These are phyloP conservation scores for Apiotrichum mycotoxinovorans DNA, from an alignment of 1,284 basidiomycete species.

Conservation along the genomic window DNA sequence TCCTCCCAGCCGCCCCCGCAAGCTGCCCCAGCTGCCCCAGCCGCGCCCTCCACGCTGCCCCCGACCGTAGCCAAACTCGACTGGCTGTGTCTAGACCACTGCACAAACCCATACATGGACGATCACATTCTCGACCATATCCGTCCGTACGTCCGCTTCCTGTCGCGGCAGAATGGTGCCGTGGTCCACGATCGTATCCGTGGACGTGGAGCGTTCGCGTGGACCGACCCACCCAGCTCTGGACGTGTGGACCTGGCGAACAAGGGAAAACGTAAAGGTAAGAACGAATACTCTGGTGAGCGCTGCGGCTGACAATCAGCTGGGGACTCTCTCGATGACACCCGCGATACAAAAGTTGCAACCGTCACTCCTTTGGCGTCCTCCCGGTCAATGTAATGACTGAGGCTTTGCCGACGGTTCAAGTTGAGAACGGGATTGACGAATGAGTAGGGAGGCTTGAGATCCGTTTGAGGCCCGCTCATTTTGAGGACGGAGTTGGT, in stretches of 20 bases:
- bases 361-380: too few species aligned
- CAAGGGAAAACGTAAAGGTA: background rate
- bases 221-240: slow-evolving; percentile 16
- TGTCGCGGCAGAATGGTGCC: slow-evolving; percentile 20
- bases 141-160: slow-evolving; percentile 24
- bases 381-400: too few species aligned
- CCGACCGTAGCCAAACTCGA: slow-evolving; percentile 17
- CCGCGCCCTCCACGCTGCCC: background rate
- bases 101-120: slow-evolving; percentile 27
- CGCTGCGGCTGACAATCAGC: too few species aligned
- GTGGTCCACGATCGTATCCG: slow-evolving; percentile 27
- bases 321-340: too few species aligned
- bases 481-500: too few species aligned
- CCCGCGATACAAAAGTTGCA: too few species aligned
- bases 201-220: slow-evolving; percentile 30
- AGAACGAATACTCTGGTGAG: too few species aligned
- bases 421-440: too few species aligned
- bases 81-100: slow-evolving; percentile 40
- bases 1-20: background rate
- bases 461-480: too few species aligned
- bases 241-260: background rate
- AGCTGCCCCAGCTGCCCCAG: background rate
- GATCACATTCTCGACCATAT: slow-evolving; percentile 16
- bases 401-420: too few species aligned
- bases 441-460: too few species aligned